Conservation (phyloP, 371 early-diverging fungal species). For the Circinella umbellata region DNA sequence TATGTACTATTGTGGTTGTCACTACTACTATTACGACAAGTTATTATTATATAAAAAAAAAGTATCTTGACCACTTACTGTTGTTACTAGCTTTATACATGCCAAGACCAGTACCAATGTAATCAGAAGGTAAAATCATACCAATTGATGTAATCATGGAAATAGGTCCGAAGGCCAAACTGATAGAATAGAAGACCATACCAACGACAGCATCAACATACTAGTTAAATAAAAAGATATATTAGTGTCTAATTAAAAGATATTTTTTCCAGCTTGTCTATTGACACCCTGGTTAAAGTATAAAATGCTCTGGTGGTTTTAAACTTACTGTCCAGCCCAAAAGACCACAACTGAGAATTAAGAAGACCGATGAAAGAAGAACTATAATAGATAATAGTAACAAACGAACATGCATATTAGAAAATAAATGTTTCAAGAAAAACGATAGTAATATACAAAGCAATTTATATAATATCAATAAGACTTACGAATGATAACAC, state of each 20-base stretch:
- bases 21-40: too few relatives aligned
- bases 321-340: constrained; percentile 39
- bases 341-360: constrained; percentile 45
- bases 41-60: neutral
- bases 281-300: too few relatives aligned
- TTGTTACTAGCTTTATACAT: constrained; percentile 55
- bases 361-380: constrained; percentile 43
- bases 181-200: constrained; percentile 56
- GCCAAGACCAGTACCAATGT: constrained; percentile 61
- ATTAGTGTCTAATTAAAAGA: too few relatives aligned
- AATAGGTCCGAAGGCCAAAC: constrained; percentile 60
- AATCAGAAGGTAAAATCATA: constrained; percentile 53
- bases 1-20: too few relatives aligned
- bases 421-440: neutral
- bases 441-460: neutral
- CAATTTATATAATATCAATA: too few relatives aligned
- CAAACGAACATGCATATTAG: neutral
- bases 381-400: constrained; percentile 15
- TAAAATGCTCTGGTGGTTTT: too few relatives aligned
- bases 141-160: constrained; percentile 57
- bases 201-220: constrained; percentile 47
- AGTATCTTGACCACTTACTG: constrained; percentile 5
- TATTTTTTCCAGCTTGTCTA: too few relatives aligned
- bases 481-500: constrained; percentile 38
- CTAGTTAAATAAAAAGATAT: too few relatives aligned